Percentiles rank a stretch among this genome's conserved stretches.
phyloP scores from a whole-genome alignment of 208 protist genomes.

The Entamoeba histolytica region DNA sequence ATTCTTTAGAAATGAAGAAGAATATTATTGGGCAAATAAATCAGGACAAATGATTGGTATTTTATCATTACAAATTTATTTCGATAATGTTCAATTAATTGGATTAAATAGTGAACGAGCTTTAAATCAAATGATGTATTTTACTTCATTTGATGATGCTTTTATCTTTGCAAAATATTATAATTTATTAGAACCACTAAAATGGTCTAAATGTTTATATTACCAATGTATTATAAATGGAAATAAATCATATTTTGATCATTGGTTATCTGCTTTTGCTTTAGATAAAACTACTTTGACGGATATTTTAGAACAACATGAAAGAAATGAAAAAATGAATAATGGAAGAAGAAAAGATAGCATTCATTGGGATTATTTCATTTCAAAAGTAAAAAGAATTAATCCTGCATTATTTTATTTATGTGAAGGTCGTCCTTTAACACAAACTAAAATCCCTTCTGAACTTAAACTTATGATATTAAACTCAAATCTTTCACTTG shows the following conservation, averaged over 20 bases:
- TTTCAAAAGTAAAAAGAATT: not conserved
- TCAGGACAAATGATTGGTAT: too few species aligned
- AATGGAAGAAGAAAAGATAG: not conserved
- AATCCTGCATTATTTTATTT: not conserved
- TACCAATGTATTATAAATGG: too few species aligned
- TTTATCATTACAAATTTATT: too few species aligned
- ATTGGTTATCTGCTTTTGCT: not conserved
- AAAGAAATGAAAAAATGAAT: not conserved
- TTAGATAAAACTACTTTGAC: not conserved
- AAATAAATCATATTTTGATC: too few species aligned
- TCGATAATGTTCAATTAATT: too few species aligned
- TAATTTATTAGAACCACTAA: too few species aligned
- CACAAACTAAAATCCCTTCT: not conserved
- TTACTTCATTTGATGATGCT: too few species aligned
- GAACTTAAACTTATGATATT: not conserved
- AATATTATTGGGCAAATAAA: not conserved
- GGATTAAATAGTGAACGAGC: too few species aligned
- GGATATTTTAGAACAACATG: not conserved
- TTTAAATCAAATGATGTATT: too few species aligned
- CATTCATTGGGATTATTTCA: not conserved
- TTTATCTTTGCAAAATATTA: too few species aligned
- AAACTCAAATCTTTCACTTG: too few species aligned
- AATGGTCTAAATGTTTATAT: too few species aligned
- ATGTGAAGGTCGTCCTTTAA: not conserved
- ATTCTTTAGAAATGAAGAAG: not conserved